These are phyloP conservation scores for Shiraia sp. DNA, from an alignment of 2,329 filamentous ascomycete genomes.

Conservation along the genomic window DNA sequence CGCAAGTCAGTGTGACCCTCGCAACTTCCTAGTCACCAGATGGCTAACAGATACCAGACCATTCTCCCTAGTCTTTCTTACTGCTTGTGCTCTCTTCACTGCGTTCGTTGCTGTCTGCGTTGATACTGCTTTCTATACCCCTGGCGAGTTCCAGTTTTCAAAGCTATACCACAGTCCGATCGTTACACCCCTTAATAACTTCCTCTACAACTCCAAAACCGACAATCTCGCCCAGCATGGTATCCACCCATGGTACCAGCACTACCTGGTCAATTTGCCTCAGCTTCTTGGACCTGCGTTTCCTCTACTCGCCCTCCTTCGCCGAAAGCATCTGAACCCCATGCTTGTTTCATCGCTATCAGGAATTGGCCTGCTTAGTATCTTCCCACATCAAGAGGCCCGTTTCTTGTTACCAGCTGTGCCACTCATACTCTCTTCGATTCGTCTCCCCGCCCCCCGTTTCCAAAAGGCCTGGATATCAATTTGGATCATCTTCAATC, in stretches of 20 bases:
- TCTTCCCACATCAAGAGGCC: constrained; percentile 79
- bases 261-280: constrained; percentile 56
- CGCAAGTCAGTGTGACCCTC: constrained; percentile 64
- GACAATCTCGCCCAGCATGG: constrained; percentile 58
- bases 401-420: constrained; percentile 77
- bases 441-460: constrained; percentile 65
- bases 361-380: constrained; percentile 70
- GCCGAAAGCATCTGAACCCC: constrained; percentile 54
- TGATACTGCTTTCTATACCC: constrained; percentile 81
- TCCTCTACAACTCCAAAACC: constrained; percentile 54
- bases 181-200: constrained; percentile 58
- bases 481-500: constrained; percentile 72
- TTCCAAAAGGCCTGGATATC: constrained; percentile 55
- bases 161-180: constrained; percentile 61
- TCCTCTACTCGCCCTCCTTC: constrained; percentile 55
- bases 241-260: constrained; percentile 58
- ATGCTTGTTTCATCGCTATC: constrained; percentile 75
- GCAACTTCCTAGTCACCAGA: neutral
- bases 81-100: constrained; percentile 68
- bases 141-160: constrained; percentile 65
- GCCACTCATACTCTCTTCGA: constrained; percentile 74
- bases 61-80: constrained; percentile 64
- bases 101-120: constrained; percentile 73
- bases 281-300: constrained; percentile 58
- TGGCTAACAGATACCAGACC: constrained; percentile 49